Conservation (phyloP, 352 stramenopile genomes). For the Phytophthora gonapodyides region DNA sequence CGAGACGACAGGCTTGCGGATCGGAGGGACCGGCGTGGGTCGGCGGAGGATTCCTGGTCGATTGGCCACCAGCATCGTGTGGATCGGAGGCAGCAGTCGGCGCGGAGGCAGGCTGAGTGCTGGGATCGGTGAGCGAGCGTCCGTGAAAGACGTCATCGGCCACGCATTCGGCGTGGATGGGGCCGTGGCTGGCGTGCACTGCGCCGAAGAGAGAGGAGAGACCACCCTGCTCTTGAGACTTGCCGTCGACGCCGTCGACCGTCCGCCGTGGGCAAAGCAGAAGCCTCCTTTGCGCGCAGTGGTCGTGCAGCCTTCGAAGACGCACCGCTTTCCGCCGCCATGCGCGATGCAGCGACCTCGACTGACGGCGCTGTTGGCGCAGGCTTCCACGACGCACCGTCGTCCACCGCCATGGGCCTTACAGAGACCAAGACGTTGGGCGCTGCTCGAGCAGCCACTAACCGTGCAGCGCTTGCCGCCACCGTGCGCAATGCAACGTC, state of each 20-base stretch:
- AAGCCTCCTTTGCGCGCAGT: conserved; percentile 80
- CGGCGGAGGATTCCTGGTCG: conserved; percentile 28
- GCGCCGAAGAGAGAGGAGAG: conserved; percentile 9
- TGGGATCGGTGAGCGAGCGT: conserved; percentile 33
- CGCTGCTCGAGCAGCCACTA: conserved; percentile 71
- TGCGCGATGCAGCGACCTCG: conserved; percentile 85
- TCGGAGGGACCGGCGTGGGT: conserved; percentile 34
- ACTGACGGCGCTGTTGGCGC: conserved; percentile 81
- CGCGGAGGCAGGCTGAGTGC: conserved; percentile 32
- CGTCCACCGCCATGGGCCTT: conserved; percentile 86
- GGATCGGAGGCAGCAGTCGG: conserved; percentile 36
- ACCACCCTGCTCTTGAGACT: conserved; percentile 25
- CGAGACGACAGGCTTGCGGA: conserved; percentile 27
- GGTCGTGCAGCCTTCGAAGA: conserved; percentile 72
- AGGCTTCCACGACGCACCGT: conserved; percentile 67
- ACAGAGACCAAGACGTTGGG: conserved; percentile 80
- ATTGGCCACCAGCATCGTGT: conserved; percentile 35
- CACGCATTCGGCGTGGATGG: conserved; percentile 17
- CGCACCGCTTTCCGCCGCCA: conserved; percentile 80
- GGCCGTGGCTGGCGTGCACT: conserved; percentile 16
- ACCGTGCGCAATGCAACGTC: conserved; percentile 81
- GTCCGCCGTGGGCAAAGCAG: conserved; percentile 83
- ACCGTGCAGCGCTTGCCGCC: conserved; percentile 85
- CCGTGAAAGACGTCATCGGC: conserved; percentile 6
- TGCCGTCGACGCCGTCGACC: conserved; percentile 24